Base-by-base conservation (phyloP, 352 stramenopile genomes). In the Phytophthora cryptogea region DNA sequence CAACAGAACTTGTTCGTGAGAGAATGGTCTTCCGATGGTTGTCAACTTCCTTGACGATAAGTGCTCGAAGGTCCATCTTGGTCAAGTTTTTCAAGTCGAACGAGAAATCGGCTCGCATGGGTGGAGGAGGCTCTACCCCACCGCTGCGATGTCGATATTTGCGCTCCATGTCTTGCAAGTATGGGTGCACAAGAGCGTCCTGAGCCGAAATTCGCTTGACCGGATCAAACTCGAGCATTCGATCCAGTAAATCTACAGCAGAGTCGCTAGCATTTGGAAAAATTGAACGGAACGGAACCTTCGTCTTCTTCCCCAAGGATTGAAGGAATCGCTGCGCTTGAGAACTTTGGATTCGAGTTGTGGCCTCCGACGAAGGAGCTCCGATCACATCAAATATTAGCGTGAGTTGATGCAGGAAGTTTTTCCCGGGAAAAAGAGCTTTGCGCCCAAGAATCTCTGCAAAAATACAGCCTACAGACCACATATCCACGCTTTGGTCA, bases 401-500 rank as follows among this genome's bases (percentile, higher is more conserved):
- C 2, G 78, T 77, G 35, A 93, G 74, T 67, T 93, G 83, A 36
- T 93, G 81, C 36, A 93, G 55, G 43, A 91, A 93, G 52, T 93
- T 91, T 43, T 91, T 93, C 0, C 82, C 82, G 0, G 82, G 81
- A 42, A 92, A 92, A 1, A 92, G 46, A 10, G 82, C 75, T 47
- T 94, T 90, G 4, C 82, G 78, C 0, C 82, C 80, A 5, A 94
- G 65, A 27, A 94, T 88, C 58, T 92, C 84, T 2, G 82, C 84
- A 23, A 92, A 90, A 54, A 94, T 94, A 51, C 84, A 94, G 8
- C 84, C 84, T 5, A 94, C 77, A 6, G 80, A 95, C 91, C 91
- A 97, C 88, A 97, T 97, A 60, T 97, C 91, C 8, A 97, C 80
- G 36, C 82, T 90, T 30, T 86, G 68, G 52, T 88, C 88, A 62